Conservation (phyloP, 768 basidiomycete genomes). For the Postia placenta region DNA sequence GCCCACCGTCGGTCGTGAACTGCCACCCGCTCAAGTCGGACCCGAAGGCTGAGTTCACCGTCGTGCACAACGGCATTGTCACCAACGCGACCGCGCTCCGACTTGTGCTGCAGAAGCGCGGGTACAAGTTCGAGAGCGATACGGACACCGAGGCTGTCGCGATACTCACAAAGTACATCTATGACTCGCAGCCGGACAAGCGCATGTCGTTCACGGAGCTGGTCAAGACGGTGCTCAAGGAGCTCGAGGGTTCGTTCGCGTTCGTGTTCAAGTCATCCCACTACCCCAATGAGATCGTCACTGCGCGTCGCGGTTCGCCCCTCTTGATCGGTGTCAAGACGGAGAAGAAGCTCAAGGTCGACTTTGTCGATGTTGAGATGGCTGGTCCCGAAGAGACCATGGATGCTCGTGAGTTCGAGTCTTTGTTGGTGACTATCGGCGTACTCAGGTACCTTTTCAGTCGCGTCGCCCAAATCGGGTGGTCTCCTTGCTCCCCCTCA, state of each 20-base stretch:
- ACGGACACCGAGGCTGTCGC: slow-evolving; percentile 98
- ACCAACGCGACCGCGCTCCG: slow-evolving; percentile 89
- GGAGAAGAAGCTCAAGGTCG: slow-evolving; percentile 99
- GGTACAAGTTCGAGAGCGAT: slow-evolving; percentile 90
- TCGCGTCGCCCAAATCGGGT: slow-evolving; percentile 27
- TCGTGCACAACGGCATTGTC: slow-evolving; percentile 99
- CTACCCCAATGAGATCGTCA: slow-evolving; percentile 94
- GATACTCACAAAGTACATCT: slow-evolving; percentile 93
- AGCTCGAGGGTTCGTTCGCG: slow-evolving; percentile 97
- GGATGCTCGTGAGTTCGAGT: slow-evolving; percentile 34
- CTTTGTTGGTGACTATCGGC: background rate
- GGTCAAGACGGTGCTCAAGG: slow-evolving; percentile 93
- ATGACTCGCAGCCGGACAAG: slow-evolving; percentile 87
- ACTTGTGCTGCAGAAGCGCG: slow-evolving; percentile 91
- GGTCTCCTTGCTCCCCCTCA: slow-evolving; percentile 63
- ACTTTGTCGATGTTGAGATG: slow-evolving; percentile 98
- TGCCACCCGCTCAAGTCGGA: slow-evolving; percentile 95
- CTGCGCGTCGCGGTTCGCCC: slow-evolving; percentile 94
- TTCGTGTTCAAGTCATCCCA: slow-evolving; percentile 98
- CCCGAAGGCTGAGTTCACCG: slow-evolving; percentile 71
- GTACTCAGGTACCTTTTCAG: slow-evolving; percentile 27
- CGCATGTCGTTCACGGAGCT: slow-evolving; percentile 83
- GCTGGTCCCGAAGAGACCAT: slow-evolving; percentile 60
- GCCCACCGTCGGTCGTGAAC: slow-evolving; percentile 79
- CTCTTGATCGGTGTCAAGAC: slow-evolving; percentile 98